A percentile compares a stretch with the other conserved stretches of the same genome.
phyloP scores from a whole-genome alignment of 805 yeast species.

The Starmerella kuoi region DNA sequence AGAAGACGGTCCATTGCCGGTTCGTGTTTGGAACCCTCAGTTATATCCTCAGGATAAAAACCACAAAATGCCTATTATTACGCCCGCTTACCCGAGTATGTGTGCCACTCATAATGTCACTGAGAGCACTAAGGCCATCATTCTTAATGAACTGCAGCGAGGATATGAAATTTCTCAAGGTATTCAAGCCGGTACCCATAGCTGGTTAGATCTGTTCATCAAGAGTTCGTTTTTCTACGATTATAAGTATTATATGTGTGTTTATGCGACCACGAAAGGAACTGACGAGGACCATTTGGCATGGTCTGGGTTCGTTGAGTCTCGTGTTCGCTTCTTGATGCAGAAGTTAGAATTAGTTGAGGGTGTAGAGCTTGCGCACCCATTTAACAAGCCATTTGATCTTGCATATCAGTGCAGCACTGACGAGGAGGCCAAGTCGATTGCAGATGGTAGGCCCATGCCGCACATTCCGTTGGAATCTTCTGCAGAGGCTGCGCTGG shows the following conservation, averaged over 20 bases:
- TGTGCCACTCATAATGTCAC: conserved; percentile 97
- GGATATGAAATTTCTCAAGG: conserved; percentile 62
- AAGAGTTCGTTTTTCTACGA: conserved; percentile 72
- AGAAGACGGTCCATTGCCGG: conserved; percentile 95
- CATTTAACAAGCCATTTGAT: conserved; percentile 68
- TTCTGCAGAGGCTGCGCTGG: conserved; percentile 29
- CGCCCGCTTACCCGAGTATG: conserved; percentile 98
- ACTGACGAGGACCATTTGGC: conserved; percentile 70
- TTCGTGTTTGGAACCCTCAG: conserved; percentile 92
- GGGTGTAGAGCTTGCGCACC: conserved; percentile 77
- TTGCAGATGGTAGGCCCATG: conserved; percentile 41
- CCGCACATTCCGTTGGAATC: conserved; percentile 35
- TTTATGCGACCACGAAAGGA: conserved; percentile 65
- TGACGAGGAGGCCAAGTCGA: conserved; percentile 44
- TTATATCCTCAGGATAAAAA: conserved; percentile 77
- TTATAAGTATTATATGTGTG: conserved; percentile 76
- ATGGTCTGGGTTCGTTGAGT: conserved; percentile 90
- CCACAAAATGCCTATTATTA: conserved; percentile 94
- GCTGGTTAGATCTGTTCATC: conserved; percentile 64
- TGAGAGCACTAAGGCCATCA: conserved; percentile 71
- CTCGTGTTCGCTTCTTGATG: conserved; percentile 69
- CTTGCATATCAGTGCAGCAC: conserved; percentile 38
- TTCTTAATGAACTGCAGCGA: conserved; percentile 64
- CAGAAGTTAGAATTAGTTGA: conserved; percentile 67
- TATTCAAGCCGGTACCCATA: conserved; percentile 47